Evolutionary conservation across 1,284 basidiomycete genomes (phyloP).

Genomic region (Mycosarcoma maydis): DNA sequence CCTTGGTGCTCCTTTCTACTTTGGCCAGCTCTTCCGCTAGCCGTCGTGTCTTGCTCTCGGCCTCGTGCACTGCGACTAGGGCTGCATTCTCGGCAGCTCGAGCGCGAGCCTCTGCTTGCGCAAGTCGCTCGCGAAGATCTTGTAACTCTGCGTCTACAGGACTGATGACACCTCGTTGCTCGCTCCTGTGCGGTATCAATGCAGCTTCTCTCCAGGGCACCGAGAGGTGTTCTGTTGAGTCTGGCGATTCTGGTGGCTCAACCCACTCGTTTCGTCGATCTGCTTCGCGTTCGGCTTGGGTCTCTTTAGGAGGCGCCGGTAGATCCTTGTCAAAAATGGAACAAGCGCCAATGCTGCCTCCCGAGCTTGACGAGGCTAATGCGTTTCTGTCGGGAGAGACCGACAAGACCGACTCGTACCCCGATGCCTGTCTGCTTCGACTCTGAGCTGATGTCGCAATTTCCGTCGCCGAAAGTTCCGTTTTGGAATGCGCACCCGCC

Average conservation of each 20-base stretch:
- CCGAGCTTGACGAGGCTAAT: constrained; percentile 13
- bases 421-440: constrained; percentile 11
- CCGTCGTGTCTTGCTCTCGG: constrained; percentile 9
- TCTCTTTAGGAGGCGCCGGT: neutral
- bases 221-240: neutral
- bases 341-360: constrained; percentile 4
- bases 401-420: constrained; percentile 9
- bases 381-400: neutral
- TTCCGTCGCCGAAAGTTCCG: neutral
- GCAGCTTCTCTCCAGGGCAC: neutral
- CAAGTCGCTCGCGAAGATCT: constrained; percentile 21
- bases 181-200: neutral
- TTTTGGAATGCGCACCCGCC: neutral
- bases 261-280: constrained; percentile 5
- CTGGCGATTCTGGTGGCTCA: neutral
- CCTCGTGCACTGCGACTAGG: constrained; percentile 7
- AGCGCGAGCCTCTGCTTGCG: constrained; percentile 13
- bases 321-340: constrained; percentile 32
- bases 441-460: neutral
- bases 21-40: constrained; percentile 18
- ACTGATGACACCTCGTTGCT: neutral
- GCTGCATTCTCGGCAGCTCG: constrained; percentile 22
- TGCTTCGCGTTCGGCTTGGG: too few relatives aligned
- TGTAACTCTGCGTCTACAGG: constrained; percentile 6
- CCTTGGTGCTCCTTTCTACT: constrained; percentile 6